Percentiles rank a stretch among this genome's conserved stretches.
phyloP scores from a whole-genome alignment of 306 rosid genomes.

The Fragaria iinumae region DNA sequence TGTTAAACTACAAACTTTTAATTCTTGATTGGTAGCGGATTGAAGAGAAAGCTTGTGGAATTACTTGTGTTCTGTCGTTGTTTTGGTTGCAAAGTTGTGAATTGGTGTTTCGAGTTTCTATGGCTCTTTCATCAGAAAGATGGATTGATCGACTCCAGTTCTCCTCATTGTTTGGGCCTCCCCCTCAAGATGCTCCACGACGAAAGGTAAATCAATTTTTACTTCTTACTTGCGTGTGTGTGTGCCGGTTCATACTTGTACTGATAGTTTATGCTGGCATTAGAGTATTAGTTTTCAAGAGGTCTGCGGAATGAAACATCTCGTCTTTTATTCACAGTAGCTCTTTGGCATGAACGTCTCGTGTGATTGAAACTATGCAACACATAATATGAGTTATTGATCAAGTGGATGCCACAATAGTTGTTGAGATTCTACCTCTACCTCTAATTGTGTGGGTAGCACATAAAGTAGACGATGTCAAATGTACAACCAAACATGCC shows the following conservation, averaged over 20 bases:
- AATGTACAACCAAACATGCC: background rate
- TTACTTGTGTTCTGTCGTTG: background rate
- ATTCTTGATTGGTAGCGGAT: slow-evolving; percentile 56
- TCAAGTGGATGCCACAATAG: background rate
- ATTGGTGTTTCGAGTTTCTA: slow-evolving; percentile 15
- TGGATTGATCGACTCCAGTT: slow-evolving; percentile 73
- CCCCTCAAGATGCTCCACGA: slow-evolving; percentile 66
- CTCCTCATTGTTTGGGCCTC: slow-evolving; percentile 89
- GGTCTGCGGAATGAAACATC: no score
- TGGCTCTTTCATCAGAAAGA: slow-evolving; percentile 63
- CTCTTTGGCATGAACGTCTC: background rate
- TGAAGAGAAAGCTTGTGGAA: slow-evolving; percentile 29
- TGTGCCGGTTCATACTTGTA: background rate
- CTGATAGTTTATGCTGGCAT: no score
- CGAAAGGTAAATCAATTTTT: slow-evolving; percentile 45
- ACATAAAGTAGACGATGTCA: background rate
- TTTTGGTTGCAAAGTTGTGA: background rate
- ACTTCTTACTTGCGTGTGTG: background rate
- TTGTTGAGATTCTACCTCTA: background rate
- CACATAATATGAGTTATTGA: background rate
- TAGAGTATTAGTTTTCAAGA: no score
- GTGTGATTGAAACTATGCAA: background rate
- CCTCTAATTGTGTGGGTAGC: background rate
- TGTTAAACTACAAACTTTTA: slow-evolving; percentile 55
- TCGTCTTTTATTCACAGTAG: no score